A percentile compares a stretch with the other conserved stretches of the same genome.
Conservation (phyloP, 768 basidiomycete genomes). For the Vararia minispora region DNA sequence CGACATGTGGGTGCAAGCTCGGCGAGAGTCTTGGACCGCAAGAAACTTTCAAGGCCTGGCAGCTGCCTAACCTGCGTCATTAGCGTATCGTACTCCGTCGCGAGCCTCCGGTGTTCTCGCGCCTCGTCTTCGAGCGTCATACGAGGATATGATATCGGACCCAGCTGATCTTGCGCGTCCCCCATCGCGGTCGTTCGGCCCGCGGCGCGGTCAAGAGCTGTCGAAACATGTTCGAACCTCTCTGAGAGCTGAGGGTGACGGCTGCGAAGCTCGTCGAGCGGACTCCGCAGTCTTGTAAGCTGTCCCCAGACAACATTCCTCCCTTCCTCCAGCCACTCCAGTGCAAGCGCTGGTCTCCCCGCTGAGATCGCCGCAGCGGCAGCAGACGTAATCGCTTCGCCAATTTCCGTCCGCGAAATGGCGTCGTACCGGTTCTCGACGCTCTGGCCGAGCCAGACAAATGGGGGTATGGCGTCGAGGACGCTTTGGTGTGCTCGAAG, state of each 20-base stretch:
- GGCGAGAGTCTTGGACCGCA: constrained; percentile 1
- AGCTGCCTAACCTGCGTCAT: neutral
- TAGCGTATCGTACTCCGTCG: neutral
- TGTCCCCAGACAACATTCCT: constrained; percentile 10
- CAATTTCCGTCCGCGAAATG: no score
- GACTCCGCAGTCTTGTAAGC: constrained; percentile 7
- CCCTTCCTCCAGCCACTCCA: constrained; percentile 9
- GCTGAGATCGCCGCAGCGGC: no score
- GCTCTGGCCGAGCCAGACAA: no score
- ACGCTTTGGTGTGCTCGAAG: no score
- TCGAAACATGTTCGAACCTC: neutral
- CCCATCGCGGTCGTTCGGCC: no score
- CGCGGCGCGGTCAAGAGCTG: constrained; percentile 1
- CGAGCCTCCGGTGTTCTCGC: neutral
- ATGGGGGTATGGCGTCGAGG: no score
- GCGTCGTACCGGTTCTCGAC: no score
- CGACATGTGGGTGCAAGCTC: neutral
- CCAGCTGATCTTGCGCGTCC: neutral
- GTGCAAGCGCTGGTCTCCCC: neutral
- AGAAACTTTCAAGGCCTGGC: constrained; percentile 3
- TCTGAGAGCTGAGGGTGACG: constrained; percentile 1
- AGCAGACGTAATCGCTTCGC: no score
- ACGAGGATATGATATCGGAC: neutral
- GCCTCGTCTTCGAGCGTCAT: neutral
- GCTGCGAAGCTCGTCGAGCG: constrained; percentile 6